phyloP scores from a whole-genome alignment of 768 basidiomycete genomes.

The Boletus tylopilopsis region DNA sequence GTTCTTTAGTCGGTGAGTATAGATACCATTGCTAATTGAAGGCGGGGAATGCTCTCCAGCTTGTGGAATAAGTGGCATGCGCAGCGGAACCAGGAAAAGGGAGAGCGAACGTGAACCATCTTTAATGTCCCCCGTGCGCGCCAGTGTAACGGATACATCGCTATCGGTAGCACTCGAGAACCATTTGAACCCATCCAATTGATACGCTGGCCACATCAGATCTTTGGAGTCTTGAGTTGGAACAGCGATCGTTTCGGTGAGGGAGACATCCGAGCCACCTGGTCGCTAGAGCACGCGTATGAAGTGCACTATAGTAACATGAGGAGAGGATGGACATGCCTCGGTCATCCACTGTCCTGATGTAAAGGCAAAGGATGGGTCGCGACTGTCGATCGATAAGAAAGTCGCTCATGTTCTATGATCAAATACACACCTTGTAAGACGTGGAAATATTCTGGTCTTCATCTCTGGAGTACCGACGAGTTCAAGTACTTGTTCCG shows the following conservation, averaged over 20 bases:
- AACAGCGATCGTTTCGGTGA: constrained; percentile 62
- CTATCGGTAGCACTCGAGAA: constrained; percentile 82
- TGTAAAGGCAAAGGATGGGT: constrained; percentile 59
- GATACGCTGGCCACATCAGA: constrained; percentile 49
- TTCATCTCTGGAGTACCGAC: constrained; percentile 59
- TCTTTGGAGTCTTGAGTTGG: constrained; percentile 31
- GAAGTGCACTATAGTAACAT: background rate
- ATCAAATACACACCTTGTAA: constrained; percentile 48
- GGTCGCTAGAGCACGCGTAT: constrained; percentile 42
- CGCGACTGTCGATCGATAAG: constrained; percentile 41
- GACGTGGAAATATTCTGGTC: constrained; percentile 50
- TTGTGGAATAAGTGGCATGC: constrained; percentile 44
- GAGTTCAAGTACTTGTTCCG: constrained; percentile 54
- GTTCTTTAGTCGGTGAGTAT: constrained; percentile 70
- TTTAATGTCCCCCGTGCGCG: constrained; percentile 56
- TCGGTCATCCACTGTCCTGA: constrained; percentile 88
- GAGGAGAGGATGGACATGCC: constrained; percentile 28
- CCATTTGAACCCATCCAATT: constrained; percentile 74
- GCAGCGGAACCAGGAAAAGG: constrained; percentile 69
- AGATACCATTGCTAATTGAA: constrained; percentile 59
- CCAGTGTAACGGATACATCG: constrained; percentile 66
- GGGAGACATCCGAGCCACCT: constrained; percentile 73
- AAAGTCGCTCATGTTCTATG: background rate
- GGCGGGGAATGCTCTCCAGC: constrained; percentile 40
- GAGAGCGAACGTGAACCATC: constrained; percentile 66